Evolutionary conservation across 768 basidiomycete genomes (phyloP).

Genomic region (Calocybe gangraenosa): DNA sequence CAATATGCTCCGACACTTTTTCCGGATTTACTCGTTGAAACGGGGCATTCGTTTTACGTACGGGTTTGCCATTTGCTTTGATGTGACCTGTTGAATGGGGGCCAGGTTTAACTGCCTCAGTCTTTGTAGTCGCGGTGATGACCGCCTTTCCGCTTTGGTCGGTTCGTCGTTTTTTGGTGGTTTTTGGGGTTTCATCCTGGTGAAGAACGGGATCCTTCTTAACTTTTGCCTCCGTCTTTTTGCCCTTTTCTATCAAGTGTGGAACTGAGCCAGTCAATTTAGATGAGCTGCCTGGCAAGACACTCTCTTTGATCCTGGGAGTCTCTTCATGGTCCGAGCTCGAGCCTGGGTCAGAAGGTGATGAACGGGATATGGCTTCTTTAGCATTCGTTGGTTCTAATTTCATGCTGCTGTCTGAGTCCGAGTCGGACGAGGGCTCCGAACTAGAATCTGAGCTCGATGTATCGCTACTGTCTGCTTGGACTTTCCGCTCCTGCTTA

Average conservation of each 20-base stretch:
- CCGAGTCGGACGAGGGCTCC: constrained; percentile 13
- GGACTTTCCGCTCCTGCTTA: constrained; percentile 5
- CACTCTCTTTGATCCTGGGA: too few relatives aligned
- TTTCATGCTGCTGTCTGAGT: constrained; percentile 1
- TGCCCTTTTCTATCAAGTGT: constrained; percentile 13
- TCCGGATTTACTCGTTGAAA: constrained; percentile 80
- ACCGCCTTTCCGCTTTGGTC: constrained; percentile 47
- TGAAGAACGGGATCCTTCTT: constrained; percentile 2
- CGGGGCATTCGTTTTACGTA: constrained; percentile 50
- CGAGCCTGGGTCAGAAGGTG: constrained; percentile 9
- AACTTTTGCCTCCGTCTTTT: constrained; percentile 7
- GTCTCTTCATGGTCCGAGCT: too few relatives aligned
- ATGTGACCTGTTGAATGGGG: constrained; percentile 12
- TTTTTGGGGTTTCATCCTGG: constrained; percentile 24
- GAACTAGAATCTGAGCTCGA: constrained; percentile 27
- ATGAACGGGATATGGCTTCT: constrained; percentile 2
- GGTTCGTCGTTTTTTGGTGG: constrained; percentile 60
- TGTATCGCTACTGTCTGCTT: constrained; percentile 6
- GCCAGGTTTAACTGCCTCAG: constrained; percentile 10
- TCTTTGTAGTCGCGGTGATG: constrained; percentile 35
- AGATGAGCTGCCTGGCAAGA: constrained; percentile 9
- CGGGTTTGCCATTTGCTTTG: constrained; percentile 26
- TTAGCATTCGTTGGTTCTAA: not conserved
- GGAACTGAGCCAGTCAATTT: constrained; percentile 19
- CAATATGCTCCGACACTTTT: constrained; percentile 34